A percentile compares a stretch with the other conserved stretches of the same genome.
Evolutionary conservation across 768 basidiomycete species (phyloP).

Genomic region (Asterophora parasitica): DNA sequence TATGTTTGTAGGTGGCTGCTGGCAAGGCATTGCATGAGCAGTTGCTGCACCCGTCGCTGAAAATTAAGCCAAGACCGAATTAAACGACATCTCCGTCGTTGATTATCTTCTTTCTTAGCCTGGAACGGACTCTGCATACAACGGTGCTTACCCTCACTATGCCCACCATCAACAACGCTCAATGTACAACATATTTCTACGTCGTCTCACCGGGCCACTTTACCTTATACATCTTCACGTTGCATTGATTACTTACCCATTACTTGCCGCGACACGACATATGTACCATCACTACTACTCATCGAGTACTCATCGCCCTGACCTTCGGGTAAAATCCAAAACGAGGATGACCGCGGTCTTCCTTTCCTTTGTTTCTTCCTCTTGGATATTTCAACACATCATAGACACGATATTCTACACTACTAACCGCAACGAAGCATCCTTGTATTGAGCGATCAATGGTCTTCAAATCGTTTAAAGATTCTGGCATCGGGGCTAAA

Average conservation of each 20-base stretch:
- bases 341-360: not conserved
- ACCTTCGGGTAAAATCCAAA: not conserved
- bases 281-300: not conserved
- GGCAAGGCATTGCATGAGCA: constrained; percentile 95
- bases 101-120: not conserved
- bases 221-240: constrained; percentile 1
- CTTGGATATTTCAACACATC: not conserved
- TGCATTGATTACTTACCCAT: not conserved
- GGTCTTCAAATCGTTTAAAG: too few relatives aligned
- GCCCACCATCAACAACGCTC: not conserved
- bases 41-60: constrained; percentile 59
- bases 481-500: too few relatives aligned
- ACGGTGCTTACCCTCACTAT: not conserved
- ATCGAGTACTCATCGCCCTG: not conserved
- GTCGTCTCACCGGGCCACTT: not conserved
- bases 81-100: not conserved
- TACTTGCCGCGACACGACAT: not conserved
- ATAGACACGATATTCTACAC: too few relatives aligned
- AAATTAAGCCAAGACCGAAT: constrained; percentile 14
- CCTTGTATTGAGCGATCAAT: too few relatives aligned
- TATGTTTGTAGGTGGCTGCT: constrained; percentile 61
- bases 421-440: too few relatives aligned
- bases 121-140: constrained; percentile 1
- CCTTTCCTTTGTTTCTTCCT: not conserved
- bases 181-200: constrained; percentile 10